Conservation (phyloP, 2,329 filamentous ascomycete species). For the Rugonectria rugulosa region DNA sequence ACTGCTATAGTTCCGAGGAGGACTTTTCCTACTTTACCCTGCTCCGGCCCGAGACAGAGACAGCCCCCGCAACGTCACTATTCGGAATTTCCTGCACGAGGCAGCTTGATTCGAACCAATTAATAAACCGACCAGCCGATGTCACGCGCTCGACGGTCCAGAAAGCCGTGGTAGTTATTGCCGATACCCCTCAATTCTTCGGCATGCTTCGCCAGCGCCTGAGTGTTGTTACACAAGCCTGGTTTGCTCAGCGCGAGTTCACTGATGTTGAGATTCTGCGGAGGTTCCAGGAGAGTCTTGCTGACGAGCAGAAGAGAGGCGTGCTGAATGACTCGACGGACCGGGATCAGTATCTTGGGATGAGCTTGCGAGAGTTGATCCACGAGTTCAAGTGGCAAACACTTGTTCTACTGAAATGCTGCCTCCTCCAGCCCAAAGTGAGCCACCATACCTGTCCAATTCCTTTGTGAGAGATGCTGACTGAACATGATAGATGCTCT, state of each 20-base stretch:
- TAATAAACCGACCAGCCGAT: conserved; percentile 82
- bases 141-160: conserved; percentile 98
- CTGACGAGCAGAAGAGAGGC: conserved; percentile 67
- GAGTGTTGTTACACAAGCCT: conserved; percentile 89
- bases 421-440: conserved; percentile 93
- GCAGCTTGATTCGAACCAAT: conserved; percentile 81
- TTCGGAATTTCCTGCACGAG: conserved; percentile 97
- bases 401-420: conserved; percentile 90
- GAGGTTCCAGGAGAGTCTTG: conserved; percentile 89
- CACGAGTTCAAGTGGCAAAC: conserved; percentile 96
- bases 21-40: conserved; percentile 99
- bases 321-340: conserved; percentile 71
- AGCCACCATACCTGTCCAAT: conserved; percentile 2
- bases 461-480: conserved; percentile 3
- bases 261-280: conserved; percentile 88
- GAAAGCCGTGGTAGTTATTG: conserved; percentile 96
- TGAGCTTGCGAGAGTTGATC: conserved; percentile 88
- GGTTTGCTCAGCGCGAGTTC: conserved; percentile 96
- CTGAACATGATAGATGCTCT: conserved; percentile 83
- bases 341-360: conserved; percentile 86
- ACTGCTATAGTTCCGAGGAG: conserved; percentile 75
- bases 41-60: conserved; percentile 65
- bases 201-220: conserved; percentile 90
- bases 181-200: conserved; percentile 88
- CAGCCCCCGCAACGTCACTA: conserved; percentile 75